Conservation (phyloP, 2,329 filamentous ascomycete species). For the Endocalyx cinctus region DNA sequence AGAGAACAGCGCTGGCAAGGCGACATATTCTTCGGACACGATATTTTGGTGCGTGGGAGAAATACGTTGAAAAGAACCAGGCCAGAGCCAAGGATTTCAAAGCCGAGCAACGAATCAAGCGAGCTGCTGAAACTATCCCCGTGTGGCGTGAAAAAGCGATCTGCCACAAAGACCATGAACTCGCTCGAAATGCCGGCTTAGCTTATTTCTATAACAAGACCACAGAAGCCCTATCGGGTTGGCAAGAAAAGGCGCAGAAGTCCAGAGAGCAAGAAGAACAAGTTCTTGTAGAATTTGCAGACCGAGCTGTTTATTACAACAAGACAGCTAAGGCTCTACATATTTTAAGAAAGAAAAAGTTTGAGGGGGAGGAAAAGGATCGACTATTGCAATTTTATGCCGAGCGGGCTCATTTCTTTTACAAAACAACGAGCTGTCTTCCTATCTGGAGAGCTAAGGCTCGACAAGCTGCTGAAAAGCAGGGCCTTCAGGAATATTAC, state of each 20-base stretch:
- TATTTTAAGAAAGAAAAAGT: constrained; percentile 13
- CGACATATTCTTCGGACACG: constrained; percentile 30
- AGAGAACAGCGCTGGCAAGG: constrained; percentile 25
- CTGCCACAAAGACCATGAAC: constrained; percentile 12
- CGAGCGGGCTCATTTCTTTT: constrained; percentile 23
- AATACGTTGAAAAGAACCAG: constrained; percentile 20
- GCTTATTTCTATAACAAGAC: constrained; percentile 17
- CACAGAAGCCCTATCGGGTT: constrained; percentile 16
- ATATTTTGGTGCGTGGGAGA: constrained; percentile 27
- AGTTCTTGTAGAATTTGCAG: constrained; percentile 19
- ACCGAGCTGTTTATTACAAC: constrained; percentile 25
- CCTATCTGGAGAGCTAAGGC: constrained; percentile 22
- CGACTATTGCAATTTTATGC: constrained; percentile 21
- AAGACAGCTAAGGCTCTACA: constrained; percentile 17
- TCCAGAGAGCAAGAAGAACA: constrained; percentile 10
- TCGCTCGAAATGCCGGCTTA: constrained; percentile 15
- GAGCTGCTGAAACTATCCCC: constrained; percentile 8
- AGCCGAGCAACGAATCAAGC: constrained; percentile 12
- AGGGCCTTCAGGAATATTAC: constrained; percentile 20
- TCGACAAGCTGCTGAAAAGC: constrained; percentile 10
- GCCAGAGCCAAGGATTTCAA: constrained; percentile 19
- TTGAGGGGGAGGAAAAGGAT: constrained; percentile 11
- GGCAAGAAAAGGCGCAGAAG: constrained; percentile 17
- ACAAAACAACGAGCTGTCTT: constrained; percentile 19
- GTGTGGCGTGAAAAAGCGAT: constrained; percentile 16